Conservation (phyloP, 2,329 filamentous ascomycete species). For the Chlorencoelia australis region DNA sequence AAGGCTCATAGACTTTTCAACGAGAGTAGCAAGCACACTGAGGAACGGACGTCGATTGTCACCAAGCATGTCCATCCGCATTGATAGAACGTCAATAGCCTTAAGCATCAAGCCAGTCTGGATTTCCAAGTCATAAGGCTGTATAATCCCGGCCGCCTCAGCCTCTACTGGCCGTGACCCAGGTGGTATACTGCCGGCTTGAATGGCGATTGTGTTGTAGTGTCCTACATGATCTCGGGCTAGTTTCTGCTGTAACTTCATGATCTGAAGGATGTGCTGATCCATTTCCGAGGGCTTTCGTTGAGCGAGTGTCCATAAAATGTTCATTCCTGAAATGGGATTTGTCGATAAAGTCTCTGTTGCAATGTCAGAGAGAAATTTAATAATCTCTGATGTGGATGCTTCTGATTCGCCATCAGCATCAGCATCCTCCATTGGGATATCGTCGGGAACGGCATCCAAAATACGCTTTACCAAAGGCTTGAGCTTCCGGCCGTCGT, state of each 20-base stretch:
- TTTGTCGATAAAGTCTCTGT: constrained; percentile 80
- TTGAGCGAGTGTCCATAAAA: constrained; percentile 82
- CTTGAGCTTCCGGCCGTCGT: constrained; percentile 60
- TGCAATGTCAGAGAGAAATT: constrained; percentile 73
- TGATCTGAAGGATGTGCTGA: constrained; percentile 73
- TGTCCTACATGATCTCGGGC: constrained; percentile 86
- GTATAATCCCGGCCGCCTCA: constrained; percentile 47
- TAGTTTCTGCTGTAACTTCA: constrained; percentile 90
- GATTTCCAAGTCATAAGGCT: constrained; percentile 73
- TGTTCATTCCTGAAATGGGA: constrained; percentile 82
- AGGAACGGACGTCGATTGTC: constrained; percentile 89
- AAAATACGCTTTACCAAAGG: constrained; percentile 75
- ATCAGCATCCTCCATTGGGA: constrained; percentile 63
- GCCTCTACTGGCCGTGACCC: constrained; percentile 35
- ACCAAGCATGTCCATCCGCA: constrained; percentile 84
- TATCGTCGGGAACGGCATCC: constrained; percentile 75
- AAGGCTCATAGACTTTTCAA: constrained; percentile 87
- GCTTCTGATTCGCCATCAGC: constrained; percentile 77
- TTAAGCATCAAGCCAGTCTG: constrained; percentile 89
- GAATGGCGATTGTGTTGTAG: constrained; percentile 48
- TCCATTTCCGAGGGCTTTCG: constrained; percentile 82
- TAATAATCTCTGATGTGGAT: constrained; percentile 77
- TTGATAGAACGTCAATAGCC: constrained; percentile 83
- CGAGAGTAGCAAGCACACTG: constrained; percentile 85
- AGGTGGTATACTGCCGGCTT: constrained; percentile 31